phyloP scores from a whole-genome alignment of 192 early-diverging fungal species.

The Podila epigama region DNA sequence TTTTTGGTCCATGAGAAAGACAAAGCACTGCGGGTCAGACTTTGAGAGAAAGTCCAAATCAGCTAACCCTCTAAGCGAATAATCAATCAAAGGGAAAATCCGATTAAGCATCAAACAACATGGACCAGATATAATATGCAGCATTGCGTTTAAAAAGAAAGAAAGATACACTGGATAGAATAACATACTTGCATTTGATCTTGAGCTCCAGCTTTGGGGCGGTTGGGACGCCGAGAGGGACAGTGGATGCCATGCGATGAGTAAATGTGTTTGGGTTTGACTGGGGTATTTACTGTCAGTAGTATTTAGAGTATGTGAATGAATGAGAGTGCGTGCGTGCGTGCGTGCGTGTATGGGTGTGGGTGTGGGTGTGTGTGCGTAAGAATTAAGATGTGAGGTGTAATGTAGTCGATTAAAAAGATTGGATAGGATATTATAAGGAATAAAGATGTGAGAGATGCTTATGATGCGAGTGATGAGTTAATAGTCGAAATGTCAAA shows the following conservation, averaged over 20 bases:
- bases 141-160: no score
- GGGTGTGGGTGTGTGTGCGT: neutral
- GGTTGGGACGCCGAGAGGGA: slow-evolving; percentile 20
- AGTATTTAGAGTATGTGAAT: neutral
- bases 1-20: slow-evolving; percentile 42
- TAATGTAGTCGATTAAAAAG: neutral
- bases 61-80: slow-evolving; percentile 28
- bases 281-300: no score
- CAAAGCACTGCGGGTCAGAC: slow-evolving; percentile 48
- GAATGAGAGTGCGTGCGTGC: neutral
- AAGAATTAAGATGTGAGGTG: neutral
- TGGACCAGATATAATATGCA: no score
- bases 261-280: neutral
- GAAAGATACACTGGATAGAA: no score
- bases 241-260: slow-evolving; percentile 13
- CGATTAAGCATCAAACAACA: no score
- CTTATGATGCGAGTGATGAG: neutral
- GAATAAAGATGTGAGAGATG: neutral
- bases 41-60: slow-evolving; percentile 51
- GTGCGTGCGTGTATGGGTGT: neutral
- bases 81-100: no score
- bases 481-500: neutral
- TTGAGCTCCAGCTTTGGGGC: slow-evolving; percentile 42
- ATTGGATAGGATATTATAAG: neutral
- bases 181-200: slow-evolving; percentile 47